Percentiles rank a stretch among this genome's conserved stretches.
phyloP scores from a whole-genome alignment of 345 rosid species.

The Citrus unshiu region DNA sequence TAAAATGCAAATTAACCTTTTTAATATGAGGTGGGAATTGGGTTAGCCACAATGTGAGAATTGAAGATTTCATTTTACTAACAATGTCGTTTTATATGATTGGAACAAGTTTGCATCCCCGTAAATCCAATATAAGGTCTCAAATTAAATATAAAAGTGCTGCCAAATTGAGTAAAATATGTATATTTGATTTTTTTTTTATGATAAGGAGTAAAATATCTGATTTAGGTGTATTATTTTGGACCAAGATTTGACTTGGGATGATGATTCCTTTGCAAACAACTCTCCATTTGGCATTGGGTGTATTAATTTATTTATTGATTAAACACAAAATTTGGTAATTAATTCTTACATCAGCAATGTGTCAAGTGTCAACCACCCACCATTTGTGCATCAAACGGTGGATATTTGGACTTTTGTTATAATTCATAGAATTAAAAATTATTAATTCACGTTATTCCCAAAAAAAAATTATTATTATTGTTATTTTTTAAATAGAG shows the following conservation, averaged over 20 bases:
- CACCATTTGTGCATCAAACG: not conserved
- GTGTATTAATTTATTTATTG: not conserved
- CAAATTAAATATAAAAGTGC: not conserved
- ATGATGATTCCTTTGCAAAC: not conserved
- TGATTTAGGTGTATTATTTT: not conserved
- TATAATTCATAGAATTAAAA: not conserved
- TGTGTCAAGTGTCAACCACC: not conserved
- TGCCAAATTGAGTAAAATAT: not conserved
- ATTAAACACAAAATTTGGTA: not conserved
- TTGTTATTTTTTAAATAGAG: not conserved
- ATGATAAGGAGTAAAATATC: not conserved
- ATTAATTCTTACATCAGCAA: not conserved
- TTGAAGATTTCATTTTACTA: not conserved
- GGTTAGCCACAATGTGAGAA: conserved; percentile 3
- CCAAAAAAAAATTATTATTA: no score
- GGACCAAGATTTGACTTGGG: not conserved
- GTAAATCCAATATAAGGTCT: not conserved
- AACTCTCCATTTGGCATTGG: not conserved
- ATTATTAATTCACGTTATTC: not conserved
- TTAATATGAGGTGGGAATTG: conserved; percentile 4
- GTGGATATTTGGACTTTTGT: not conserved
- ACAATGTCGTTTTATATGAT: not conserved
- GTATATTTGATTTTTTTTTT: no score
- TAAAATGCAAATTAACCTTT: not conserved
- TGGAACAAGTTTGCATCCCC: not conserved